Evolutionary conservation across 2,329 filamentous ascomycete species (phyloP), one percentile per base, ranked within the genome.

Genomic region (Leptosphaerulina australis): DNA sequence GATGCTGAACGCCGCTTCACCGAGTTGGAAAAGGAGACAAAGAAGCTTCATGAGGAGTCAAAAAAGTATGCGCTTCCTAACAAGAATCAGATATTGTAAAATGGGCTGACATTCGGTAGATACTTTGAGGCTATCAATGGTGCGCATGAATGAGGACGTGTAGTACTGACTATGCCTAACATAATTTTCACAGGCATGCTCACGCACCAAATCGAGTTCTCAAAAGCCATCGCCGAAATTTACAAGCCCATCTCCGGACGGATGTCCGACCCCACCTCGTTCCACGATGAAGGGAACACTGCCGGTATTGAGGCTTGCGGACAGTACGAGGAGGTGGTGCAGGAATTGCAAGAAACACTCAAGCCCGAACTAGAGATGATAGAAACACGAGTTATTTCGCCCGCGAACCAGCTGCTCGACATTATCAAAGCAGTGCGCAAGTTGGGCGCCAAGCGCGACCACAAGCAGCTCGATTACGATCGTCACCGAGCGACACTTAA

Each of bases 161-260:
- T 22, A 5, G 43, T 24, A 21, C 25, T 31, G 8, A 11, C 7
- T n/a, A 31, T 12, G 4, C 25, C 39, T 44, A 59, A 70, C 56
- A n/a, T 10, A 24, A 11, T 10, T 8, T 22, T 28, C 39, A 15
- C 56, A 85, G 83, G 88, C 80, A 99, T 99, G 94, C 83, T 99
- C 67, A 84, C 81, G 70, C 92, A 97, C 77, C 94, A 99, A 79
- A 97, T 99, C 76, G 93, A 96, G 72, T 99, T 99, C 78, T 96
- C 93, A 64, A 86, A 96, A 77, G 90, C 92, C 60, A 93, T 96
- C 79, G 88, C 88, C 58, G 94, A 99, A 75, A 88, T 99, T 67
- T 99, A 99, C 81, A 96, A 96, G 73, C 94, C 94, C 62, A 99
- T 99, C 66, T 97, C 93, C 46, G 94, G 94, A 46, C 88, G 94